phyloP scores from a whole-genome alignment of 306 rosid species.

The Rosa lucieae region DNA sequence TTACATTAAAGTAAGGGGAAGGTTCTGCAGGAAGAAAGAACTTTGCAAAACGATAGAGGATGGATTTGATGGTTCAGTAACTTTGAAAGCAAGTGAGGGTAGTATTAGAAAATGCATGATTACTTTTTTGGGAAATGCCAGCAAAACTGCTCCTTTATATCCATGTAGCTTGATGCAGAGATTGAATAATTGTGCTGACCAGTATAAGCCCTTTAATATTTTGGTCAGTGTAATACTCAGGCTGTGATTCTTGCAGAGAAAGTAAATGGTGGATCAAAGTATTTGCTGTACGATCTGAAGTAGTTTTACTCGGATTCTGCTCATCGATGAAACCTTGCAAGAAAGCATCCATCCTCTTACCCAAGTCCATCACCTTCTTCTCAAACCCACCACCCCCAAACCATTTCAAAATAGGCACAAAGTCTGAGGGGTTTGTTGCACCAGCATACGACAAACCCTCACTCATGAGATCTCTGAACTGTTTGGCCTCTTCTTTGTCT shows the following conservation, averaged over 20 bases:
- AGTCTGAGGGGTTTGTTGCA: constrained; percentile 40
- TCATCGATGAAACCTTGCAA: constrained; percentile 65
- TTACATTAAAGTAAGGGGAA: background rate
- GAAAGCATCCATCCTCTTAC: constrained; percentile 17
- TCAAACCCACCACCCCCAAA: constrained; percentile 22
- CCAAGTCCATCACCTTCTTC: background rate
- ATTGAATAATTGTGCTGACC: constrained; percentile 31
- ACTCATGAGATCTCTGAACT: constrained; percentile 40
- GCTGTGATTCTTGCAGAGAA: constrained; percentile 42
- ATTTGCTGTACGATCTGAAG: constrained; percentile 14
- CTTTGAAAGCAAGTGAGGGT: background rate
- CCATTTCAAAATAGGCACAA: constrained; percentile 44
- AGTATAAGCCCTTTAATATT: constrained; percentile 58
- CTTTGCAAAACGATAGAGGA: background rate
- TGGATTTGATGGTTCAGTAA: background rate
- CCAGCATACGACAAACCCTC: constrained; percentile 23
- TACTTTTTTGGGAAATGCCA: background rate
- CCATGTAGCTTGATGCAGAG: background rate
- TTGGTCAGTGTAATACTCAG: constrained; percentile 55
- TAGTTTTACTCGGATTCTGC: constrained; percentile 20
- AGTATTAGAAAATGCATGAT: background rate
- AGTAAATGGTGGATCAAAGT: constrained; percentile 60
- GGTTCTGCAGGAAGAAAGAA: background rate
- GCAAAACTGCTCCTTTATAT: background rate
- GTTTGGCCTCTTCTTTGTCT: constrained; percentile 35